Base-by-base conservation (phyloP, 257 asterid genomes). In the Ophiorrhiza pumila region DNA sequence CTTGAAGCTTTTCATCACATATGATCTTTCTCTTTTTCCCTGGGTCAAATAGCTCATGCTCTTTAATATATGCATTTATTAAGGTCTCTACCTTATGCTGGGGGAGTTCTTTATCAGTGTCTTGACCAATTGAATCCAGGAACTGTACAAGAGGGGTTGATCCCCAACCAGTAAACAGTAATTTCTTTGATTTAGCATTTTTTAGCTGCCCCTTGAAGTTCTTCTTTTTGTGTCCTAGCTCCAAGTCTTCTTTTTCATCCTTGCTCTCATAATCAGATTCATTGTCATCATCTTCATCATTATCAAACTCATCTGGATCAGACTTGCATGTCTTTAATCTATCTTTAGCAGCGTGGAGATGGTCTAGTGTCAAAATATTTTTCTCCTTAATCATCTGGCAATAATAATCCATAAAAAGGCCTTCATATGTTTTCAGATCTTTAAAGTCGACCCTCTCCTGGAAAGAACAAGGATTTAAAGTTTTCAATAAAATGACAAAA, bases 391-490 rank as follows among this genome's bases (percentile, higher is more conserved):
- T 71, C 77, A 87, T 83, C 71, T 50, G 52, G 76, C 2, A 35
- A 52, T 93, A 93, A 77, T 93, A 91, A 67, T 89, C 98, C 88
- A 52, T 78, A 81, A 83, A 89, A 62, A 93, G 80, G 45, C 96
- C 96, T 88, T 93, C 98, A n/a, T 1, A 7, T 7, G 98, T 88
- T 34, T 88, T 86, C 58, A 75, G 65, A 75, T 91, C 92, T 23
- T 75, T 77, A 66, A 94, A 88, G 76, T 91, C 96, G 71, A 90
- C 94, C 39, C 15, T 74, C 12, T 74, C 89, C 99, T 94, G 86
- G 65, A 76, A 83, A 81, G 62, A 47, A 79, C 41, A 75, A 80
- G 69, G 74, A 69, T 74, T 68, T 39, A 45, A 39, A 0, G 0
- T 59, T 31, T 31, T 41, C 46, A 27, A 70, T 52, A 72, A 73